Evolutionary conservation across 768 basidiomycete genomes (phyloP), one percentile per base, ranked within the genome.

Genomic region (Leccinum olivaceopallidum): DNA sequence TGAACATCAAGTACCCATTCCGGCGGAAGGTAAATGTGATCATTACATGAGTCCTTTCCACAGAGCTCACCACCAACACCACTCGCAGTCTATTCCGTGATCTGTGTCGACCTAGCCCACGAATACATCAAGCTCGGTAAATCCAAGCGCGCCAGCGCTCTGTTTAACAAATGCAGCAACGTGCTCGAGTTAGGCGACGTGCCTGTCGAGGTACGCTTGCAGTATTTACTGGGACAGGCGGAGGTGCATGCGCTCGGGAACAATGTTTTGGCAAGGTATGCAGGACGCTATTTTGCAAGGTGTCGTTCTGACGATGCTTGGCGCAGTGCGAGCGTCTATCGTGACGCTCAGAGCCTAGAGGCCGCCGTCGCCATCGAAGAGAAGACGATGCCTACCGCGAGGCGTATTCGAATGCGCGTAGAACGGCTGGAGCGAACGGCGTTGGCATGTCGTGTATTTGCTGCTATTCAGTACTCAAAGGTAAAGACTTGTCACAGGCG

Each of bases 71-170:
- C 22, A 16, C 6, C 22, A 14, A 52, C 6, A 26, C 16, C 9
- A 3, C 60, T 36, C 16, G 34, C 63, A 92, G 89, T 78, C 13
- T 92, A 85, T 69, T 77, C 90, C 20, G 72, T 73, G 1, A 76
- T 83, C 2, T 94, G 90, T 3, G 76, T 87, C 2, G 84, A 88
- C 48, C 81, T 96, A 6, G 95, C 90, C 0, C 81, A 85, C 58
- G 92, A 95, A 70, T 94, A 95, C 66, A 76, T 86, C 50, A 83
- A 81, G 37, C 80, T 98, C 2, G 95, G 95, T 4, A 92, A 89
- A 71, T 73, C 77, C 2, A 83, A 83, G 55, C 83, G 88, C 39
- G 94, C 94, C 0, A 78, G 76, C 1, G 68, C 75, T 2, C 81
- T 96, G 20, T 90, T 92, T 67, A 80, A 73, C n/a, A 84, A 83